Percentiles rank a stretch among this genome's conserved stretches.
These are phyloP conservation scores for Fusarium torreyae DNA, from an alignment of 2,329 filamentous ascomycete genomes.

Conservation along the genomic window DNA sequence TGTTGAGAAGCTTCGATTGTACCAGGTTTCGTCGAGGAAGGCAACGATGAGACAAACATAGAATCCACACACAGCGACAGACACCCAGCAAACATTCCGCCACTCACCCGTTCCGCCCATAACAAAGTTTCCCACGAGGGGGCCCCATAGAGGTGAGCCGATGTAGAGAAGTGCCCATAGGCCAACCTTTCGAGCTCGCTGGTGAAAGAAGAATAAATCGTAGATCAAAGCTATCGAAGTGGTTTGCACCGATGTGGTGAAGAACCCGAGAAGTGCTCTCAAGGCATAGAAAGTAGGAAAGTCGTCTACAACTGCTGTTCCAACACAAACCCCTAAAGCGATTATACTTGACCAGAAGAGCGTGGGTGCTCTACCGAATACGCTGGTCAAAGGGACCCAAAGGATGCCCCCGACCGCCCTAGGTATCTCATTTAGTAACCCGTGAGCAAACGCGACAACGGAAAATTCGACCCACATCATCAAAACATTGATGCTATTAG, in stretches of 20 bases:
- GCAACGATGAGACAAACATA: conserved; percentile 57
- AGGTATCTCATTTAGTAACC: not conserved
- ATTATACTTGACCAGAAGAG: conserved; percentile 16
- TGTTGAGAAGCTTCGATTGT: conserved; percentile 33
- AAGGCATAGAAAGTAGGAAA: conserved; percentile 6
- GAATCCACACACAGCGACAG: conserved; percentile 57
- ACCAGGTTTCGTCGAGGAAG: conserved; percentile 65
- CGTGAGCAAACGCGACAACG: too few species aligned
- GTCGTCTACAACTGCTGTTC: not conserved
- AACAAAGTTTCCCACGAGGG: conserved; percentile 64
- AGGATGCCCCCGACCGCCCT: conserved; percentile 24
- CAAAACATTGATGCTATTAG: conserved; percentile 4
- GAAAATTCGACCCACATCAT: not conserved
- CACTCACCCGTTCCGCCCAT: conserved; percentile 60
- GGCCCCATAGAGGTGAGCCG: conserved; percentile 61
- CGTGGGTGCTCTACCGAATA: conserved; percentile 18
- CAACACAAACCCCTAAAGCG: not conserved
- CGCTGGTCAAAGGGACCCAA: conserved; percentile 16
- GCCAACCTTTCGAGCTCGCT: conserved; percentile 66
- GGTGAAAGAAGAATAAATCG: conserved; percentile 73
- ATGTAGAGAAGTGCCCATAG: conserved; percentile 61
- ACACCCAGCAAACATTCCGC: conserved; percentile 64
- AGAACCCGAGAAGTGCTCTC: conserved; percentile 54
- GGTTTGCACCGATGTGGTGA: conserved; percentile 62
- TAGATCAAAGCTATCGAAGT: conserved; percentile 67